Base-by-base conservation (phyloP, 2,329 filamentous ascomycete species). In the Clonostachys byssicola region DNA sequence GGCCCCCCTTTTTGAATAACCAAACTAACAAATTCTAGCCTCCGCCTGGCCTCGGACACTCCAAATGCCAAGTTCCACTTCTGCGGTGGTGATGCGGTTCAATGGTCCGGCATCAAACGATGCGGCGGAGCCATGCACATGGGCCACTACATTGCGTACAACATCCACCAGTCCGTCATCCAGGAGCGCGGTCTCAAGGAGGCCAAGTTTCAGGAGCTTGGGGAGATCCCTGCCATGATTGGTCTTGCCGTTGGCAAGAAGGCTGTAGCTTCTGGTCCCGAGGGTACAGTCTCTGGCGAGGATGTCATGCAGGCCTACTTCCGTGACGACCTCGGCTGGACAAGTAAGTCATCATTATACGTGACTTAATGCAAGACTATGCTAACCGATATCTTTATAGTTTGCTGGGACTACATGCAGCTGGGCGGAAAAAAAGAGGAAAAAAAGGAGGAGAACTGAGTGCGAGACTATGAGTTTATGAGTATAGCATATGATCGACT, bases 61-160 rank as follows among this genome's bases (percentile, higher is more conserved):
- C 73, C 82, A 5, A 85, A 89, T 52, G 65, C 78, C 12, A 66
- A 70, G 1, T 64, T 66, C 30, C 88, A 92, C 62, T 87, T 85
- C 56, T 86, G 83, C 12, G 73, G 81, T 20, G 88, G 88, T 14
- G 88, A 92, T 59, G 70, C 88, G 14, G 78, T 77, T 34, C 69
- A 72, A 43, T 92, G 88, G 88, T 78, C 84, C 0, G 88, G 87
- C 40, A 90, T 92, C 68, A 92, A 90, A 71, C 84, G 88, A 41
- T 89, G 85, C 56, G 88, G 88, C 20, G 80, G 74, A 14, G 88
- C 88, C 34, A 88, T 92, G 77, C 80, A 87, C 58, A 83, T 85
- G 72, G 88, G 87, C 36, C 79, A 83, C 57, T 73, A 77, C 51
- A 78, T 79, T 4, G 86, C 81, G 7, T 65, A 75, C 46, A 92